These are phyloP conservation scores for Hypoxylon fuscum DNA, from an alignment of 495 filamentous ascomycete species.

Conservation along the genomic window DNA sequence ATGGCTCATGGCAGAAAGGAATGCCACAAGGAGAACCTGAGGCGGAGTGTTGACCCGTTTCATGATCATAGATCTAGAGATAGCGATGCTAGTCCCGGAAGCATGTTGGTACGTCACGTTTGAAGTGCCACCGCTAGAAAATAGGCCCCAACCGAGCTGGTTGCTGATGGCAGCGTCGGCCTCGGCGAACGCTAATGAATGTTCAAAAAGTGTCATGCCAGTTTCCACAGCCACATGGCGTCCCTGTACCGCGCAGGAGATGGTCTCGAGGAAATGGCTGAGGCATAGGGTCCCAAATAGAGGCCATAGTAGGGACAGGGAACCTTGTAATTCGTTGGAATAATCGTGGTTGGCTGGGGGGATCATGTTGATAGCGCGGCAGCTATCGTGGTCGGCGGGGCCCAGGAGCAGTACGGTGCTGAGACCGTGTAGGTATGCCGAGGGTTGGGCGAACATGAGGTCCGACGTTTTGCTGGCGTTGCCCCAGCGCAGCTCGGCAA, in stretches of 20 bases:
- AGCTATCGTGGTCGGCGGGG: constrained; percentile 72
- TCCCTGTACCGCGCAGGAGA: constrained; percentile 91
- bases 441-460: constrained; percentile 77
- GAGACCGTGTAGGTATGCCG: constrained; percentile 72
- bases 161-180: constrained; percentile 85
- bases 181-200: constrained; percentile 95
- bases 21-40: constrained; percentile 83
- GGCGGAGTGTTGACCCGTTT: constrained; percentile 80
- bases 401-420: constrained; percentile 75
- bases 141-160: constrained; percentile 74
- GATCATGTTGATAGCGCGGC: constrained; percentile 76
- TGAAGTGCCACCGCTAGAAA: constrained; percentile 50
- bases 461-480: constrained; percentile 69
- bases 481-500: constrained; percentile 76
- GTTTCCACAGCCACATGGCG: constrained; percentile 81
- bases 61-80: constrained; percentile 66
- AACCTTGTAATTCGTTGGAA: constrained; percentile 67
- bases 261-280: constrained; percentile 86
- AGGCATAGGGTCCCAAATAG: constrained; percentile 83
- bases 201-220: constrained; percentile 96
- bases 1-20: constrained; percentile 90
- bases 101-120: constrained; percentile 53
- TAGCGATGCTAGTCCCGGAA: constrained; percentile 53
- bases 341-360: constrained; percentile 52
- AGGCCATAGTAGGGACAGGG: constrained; percentile 86